Evolutionary conservation across 805 yeast species (phyloP).

Genomic region (Nematodospora valgi): DNA sequence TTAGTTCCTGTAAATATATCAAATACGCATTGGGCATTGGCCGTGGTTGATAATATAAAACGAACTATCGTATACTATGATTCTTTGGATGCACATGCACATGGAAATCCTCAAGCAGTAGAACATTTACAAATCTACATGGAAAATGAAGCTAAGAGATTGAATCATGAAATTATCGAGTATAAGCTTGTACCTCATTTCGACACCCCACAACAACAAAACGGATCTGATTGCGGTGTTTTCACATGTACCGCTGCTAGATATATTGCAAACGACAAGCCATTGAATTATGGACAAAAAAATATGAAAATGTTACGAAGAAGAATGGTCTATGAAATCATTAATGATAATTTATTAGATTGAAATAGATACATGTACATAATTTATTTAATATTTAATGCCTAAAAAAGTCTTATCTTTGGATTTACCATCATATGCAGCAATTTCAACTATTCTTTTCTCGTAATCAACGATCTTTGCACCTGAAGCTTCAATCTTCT

Average conservation of each 20-base stretch:
- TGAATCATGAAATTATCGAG: constrained; percentile 16
- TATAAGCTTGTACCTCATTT: constrained; percentile 24
- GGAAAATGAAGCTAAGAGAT: constrained; percentile 59
- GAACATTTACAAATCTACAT: constrained; percentile 57
- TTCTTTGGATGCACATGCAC: constrained; percentile 52
- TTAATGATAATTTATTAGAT: constrained; percentile 28
- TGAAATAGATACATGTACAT: constrained; percentile 5
- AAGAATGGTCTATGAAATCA: constrained; percentile 63
- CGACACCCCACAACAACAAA: constrained; percentile 74
- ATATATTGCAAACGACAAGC: constrained; percentile 49
- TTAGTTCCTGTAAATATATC: constrained; percentile 83
- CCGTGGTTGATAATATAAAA: constrained; percentile 63
- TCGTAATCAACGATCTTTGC: constrained; percentile 33
- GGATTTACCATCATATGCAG: not conserved
- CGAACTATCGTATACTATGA: constrained; percentile 70
- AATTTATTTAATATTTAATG: constrained; percentile 1
- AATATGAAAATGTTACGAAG: constrained; percentile 70
- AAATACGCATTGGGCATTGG: constrained; percentile 90
- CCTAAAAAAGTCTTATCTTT: constrained; percentile 3
- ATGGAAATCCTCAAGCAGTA: constrained; percentile 41
- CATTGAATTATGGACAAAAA: constrained; percentile 54
- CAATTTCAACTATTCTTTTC: constrained; percentile 20
- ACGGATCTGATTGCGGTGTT: constrained; percentile 95
- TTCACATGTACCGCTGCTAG: constrained; percentile 79
- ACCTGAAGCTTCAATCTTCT: constrained; percentile 64